Conservation (phyloP, 768 basidiomycete genomes). For the Exsudoporus frostii region DNA sequence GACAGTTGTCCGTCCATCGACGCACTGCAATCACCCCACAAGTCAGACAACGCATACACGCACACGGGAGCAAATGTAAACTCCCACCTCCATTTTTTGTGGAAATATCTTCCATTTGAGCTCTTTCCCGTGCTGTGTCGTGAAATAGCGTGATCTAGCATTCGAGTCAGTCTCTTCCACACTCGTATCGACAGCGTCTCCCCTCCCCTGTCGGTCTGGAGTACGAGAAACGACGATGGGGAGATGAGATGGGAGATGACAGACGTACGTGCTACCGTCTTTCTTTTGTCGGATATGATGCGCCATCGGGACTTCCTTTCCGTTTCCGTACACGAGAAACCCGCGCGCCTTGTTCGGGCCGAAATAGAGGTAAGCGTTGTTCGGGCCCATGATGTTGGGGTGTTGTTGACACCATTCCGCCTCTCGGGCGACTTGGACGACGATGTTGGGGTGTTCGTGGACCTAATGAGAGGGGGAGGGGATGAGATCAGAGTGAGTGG, state of each 20-base stretch:
- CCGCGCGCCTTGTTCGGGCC: slow-evolving; percentile 62
- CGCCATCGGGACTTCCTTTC: slow-evolving; percentile 53
- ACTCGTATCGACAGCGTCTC: too few species aligned
- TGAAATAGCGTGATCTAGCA: slow-evolving; percentile 70
- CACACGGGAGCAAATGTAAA: not conserved
- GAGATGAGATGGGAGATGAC: not conserved
- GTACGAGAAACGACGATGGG: too few species aligned
- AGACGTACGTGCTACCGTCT: slow-evolving; percentile 58
- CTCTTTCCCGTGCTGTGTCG: slow-evolving; percentile 61
- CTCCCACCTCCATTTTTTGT: slow-evolving; percentile 63
- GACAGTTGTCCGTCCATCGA: slow-evolving; percentile 57
- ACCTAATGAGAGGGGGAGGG: slow-evolving; percentile 38
- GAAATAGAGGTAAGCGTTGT: slow-evolving; percentile 70
- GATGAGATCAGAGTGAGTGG: not conserved
- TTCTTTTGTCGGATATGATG: slow-evolving; percentile 55
- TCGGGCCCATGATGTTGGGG: slow-evolving; percentile 76
- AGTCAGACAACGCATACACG: not conserved
- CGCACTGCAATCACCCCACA: slow-evolving; percentile 42
- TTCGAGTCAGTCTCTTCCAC: not conserved
- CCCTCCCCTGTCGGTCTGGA: not conserved
- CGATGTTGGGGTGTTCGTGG: slow-evolving; percentile 53
- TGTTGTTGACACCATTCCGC: slow-evolving; percentile 64
- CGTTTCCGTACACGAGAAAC: slow-evolving; percentile 68
- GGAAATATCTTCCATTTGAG: slow-evolving; percentile 72
- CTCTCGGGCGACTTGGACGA: slow-evolving; percentile 65